Evolutionary conservation across 345 rosid species (phyloP), one percentile per base, ranked within the genome.

Genomic region (Salix arbutifolia): DNA sequence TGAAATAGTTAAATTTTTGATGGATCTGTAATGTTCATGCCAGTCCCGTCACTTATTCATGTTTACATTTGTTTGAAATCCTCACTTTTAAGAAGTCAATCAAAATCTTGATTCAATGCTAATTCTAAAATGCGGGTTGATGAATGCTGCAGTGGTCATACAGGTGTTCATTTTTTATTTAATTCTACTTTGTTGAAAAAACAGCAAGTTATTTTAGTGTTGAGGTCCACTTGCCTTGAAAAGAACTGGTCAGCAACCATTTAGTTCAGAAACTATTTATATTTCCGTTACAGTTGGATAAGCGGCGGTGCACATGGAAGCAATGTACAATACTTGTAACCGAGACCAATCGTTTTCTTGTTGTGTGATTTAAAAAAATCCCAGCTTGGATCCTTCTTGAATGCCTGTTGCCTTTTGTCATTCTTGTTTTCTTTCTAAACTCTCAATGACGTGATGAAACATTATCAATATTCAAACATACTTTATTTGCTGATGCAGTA

Each of bases 351-450:
- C 38, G 5, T 46, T 30, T 53, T 76, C 40, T 70, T 77, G 75
- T 74, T 40, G 46, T 35, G 23, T 69, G 71, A 40, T 71, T 3
- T 1, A 67, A 72, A 42, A 52, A 21, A 25, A 65, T 65, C 76
- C 40, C 28, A 78, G 60, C 67, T 37, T 48, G 3, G 58, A 61
- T n/a, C 35, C 60, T 80, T 77, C 71, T 58, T 61, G 67, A 28
- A 10, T 62, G n/a, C 71, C 67, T 4, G 18, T 73, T 52, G 40
- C 71, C 26, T 56, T 62, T 68, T 38, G n/a, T 40, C 73, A 65
- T 33, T 77, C 5, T 67, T 74, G 69, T 37, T 76, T 69, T 30
- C 70, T 76, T 78, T 56, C 19, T 71, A 8, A 26, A 46, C 73
- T 74, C 48, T 69, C 30, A 52, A 50, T 50, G 31, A 60, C 60